These are phyloP conservation scores for Thielaviopsis ethacetica DNA, from an alignment of 2,329 filamentous ascomycete genomes.

Conservation along the genomic window DNA sequence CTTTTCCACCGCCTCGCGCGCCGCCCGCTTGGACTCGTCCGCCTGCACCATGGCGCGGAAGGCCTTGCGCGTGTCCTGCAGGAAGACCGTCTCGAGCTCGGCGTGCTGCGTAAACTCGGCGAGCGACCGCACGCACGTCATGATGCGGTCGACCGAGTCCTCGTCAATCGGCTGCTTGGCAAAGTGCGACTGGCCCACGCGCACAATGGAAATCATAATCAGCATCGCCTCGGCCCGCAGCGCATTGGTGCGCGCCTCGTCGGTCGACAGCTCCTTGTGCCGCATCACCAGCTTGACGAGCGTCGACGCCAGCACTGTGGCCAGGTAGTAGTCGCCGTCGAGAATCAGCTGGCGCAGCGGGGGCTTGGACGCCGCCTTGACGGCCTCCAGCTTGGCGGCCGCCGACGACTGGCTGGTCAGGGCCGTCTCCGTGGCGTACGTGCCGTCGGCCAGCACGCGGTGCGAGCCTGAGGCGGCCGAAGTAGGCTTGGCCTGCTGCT, in stretches of 20 bases:
- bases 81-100: constrained; percentile 79
- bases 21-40: constrained; percentile 95
- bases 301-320: constrained; percentile 86
- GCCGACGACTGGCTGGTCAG: constrained; percentile 83
- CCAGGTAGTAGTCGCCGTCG: constrained; percentile 92
- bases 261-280: constrained; percentile 80
- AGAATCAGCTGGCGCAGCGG: constrained; percentile 87
- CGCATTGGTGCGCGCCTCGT: constrained; percentile 76
- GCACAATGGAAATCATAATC: constrained; percentile 98
- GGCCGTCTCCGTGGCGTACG: constrained; percentile 92
- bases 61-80: constrained; percentile 87
- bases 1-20: constrained; percentile 81
- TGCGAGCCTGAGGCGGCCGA: constrained; percentile 62
- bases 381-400: constrained; percentile 82
- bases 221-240: constrained; percentile 95
- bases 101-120: constrained; percentile 82
- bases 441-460: constrained; percentile 88
- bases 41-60: constrained; percentile 96
- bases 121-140: constrained; percentile 88
- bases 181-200: constrained; percentile 96
- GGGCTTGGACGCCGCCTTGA: constrained; percentile 93
- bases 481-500: constrained; percentile 71
- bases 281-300: constrained; percentile 97
- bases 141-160: constrained; percentile 94
- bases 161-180: constrained; percentile 96